These are phyloP conservation scores for Graphilbum sp. DNA, from an alignment of 2,329 filamentous ascomycete genomes.

Conservation along the genomic window DNA sequence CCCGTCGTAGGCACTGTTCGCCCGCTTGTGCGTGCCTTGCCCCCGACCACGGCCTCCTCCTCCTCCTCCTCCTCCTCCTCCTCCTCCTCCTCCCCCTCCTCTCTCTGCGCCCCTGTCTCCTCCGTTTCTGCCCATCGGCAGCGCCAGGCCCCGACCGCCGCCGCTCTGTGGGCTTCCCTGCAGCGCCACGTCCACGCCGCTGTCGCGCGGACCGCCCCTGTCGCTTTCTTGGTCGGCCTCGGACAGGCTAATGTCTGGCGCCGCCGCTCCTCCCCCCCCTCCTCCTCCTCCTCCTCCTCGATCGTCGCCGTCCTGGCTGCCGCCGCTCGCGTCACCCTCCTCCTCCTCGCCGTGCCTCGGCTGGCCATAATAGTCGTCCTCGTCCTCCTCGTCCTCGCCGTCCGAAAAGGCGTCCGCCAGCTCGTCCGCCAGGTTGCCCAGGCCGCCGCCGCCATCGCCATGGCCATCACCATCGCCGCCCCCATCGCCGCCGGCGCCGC, in stretches of 20 bases:
- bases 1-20: slow-evolving; percentile 48
- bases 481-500: slow-evolving; percentile 19
- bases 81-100: slow-evolving; percentile 13
- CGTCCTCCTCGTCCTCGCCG: slow-evolving; percentile 39
- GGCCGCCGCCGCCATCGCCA: slow-evolving; percentile 22
- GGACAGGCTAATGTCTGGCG: slow-evolving; percentile 9
- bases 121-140: too few relatives aligned
- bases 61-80: neutral
- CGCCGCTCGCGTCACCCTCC: too few relatives aligned
- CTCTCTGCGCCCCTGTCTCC: too few relatives aligned
- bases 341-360: neutral
- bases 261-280: neutral
- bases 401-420: slow-evolving; percentile 57
- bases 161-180: slow-evolving; percentile 3
- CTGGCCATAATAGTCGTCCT: slow-evolving; percentile 19
- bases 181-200: slow-evolving; percentile 22
- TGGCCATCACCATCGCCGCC: slow-evolving; percentile 13
- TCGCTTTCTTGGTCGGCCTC: slow-evolving; percentile 17
- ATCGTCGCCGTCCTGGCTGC: neutral
- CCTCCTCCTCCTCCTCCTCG: neutral
- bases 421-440: slow-evolving; percentile 70
- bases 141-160: too few relatives aligned
- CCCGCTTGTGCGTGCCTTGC: slow-evolving; percentile 27
- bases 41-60: neutral
- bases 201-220: slow-evolving; percentile 17